Base-by-base conservation (phyloP, 1,284 basidiomycete species). In the Pisolithus thermaeus region DNA sequence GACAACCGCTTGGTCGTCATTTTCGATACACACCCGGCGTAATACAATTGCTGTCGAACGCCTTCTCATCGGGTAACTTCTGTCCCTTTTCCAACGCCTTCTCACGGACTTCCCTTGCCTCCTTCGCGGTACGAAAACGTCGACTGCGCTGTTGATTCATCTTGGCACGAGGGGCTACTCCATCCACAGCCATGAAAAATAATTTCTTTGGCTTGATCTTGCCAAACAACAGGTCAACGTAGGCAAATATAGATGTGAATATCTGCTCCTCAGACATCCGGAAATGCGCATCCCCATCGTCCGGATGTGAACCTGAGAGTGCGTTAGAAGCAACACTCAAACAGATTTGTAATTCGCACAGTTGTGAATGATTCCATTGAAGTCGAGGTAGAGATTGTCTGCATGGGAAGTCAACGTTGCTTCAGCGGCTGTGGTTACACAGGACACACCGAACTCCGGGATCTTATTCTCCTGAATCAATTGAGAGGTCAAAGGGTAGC, bases 321-420 rank as follows among this genome's bases (percentile, higher is more conserved):
- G 43, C 42, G 41, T 32, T 52, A n/a, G 51, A 32, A 50, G 12
- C 28, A 43, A 42, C 36, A n/a, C 43, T 7, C 11, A 25, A 3
- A 1, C 23, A 53, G n/a, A 50, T 11, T 14, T 9, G 12, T 46
- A 37, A 32, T n/a, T 74, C 73, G 65, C 69, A 84, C 95, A 97
- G 64, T 96, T 92, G 75, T 99, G 96, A 57, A 99, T 98, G 70
- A 99, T 98, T 55, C 92, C 94, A 69, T 99, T 99, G 80, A 97
- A 98, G 70, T 93, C 94, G 59, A 97, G 81, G 70, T 97, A 95
- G 53, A 95, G 72, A 65, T 92, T 92, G 70, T 95, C 90, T 87
- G 59, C 23, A 40, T 12, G 47, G 52, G 45, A 23, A 49, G 55
- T 50, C n/a, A 55, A 47, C 53, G 16, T 46, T 20, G 39, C 16